Conservation (phyloP, 192 early-diverging fungal species). For the Geranomyces michiganensis region DNA sequence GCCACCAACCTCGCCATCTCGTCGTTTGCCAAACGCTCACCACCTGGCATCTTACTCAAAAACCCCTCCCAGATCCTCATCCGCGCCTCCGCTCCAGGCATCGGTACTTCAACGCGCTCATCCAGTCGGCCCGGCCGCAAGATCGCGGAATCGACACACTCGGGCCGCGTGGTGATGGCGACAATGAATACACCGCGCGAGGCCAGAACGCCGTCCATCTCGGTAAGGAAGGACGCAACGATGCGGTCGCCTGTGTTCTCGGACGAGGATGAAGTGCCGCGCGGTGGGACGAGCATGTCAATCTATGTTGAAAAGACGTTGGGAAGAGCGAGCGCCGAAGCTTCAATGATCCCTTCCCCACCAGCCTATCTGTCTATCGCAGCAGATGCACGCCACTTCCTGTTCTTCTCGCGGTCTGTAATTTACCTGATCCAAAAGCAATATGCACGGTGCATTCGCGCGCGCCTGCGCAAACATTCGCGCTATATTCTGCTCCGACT, state of each 20-base stretch:
- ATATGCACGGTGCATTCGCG: conserved; percentile 80
- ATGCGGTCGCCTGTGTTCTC: conserved; percentile 86
- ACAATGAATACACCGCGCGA: conserved; percentile 50
- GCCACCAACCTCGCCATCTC: conserved; percentile 52
- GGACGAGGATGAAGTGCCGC: conserved; percentile 69
- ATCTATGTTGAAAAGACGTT: too few species aligned
- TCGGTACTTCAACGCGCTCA: conserved; percentile 67
- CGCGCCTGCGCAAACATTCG: conserved; percentile 83
- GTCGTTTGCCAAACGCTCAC: conserved; percentile 46
- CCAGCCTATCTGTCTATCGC: too few species aligned
- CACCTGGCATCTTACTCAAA: conserved; percentile 39
- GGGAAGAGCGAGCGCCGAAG: too few species aligned
- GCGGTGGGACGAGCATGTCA: conserved; percentile 76
- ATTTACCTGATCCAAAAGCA: conserved; percentile 88
- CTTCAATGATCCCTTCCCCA: too few species aligned
- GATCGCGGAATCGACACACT: conserved; percentile 78
- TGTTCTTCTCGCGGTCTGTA: background rate
- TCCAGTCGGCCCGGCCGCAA: conserved; percentile 85
- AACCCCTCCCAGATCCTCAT: conserved; percentile 35
- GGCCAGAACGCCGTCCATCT: conserved; percentile 77
- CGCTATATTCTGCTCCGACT: conserved; percentile 85
- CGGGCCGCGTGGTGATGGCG: conserved; percentile 72
- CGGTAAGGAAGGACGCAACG: conserved; percentile 70
- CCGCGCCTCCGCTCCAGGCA: conserved; percentile 59
- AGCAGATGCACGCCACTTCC: background rate